Base-by-base conservation (phyloP, 75 land plant genomes). In the Picea sitchensis region DNA sequence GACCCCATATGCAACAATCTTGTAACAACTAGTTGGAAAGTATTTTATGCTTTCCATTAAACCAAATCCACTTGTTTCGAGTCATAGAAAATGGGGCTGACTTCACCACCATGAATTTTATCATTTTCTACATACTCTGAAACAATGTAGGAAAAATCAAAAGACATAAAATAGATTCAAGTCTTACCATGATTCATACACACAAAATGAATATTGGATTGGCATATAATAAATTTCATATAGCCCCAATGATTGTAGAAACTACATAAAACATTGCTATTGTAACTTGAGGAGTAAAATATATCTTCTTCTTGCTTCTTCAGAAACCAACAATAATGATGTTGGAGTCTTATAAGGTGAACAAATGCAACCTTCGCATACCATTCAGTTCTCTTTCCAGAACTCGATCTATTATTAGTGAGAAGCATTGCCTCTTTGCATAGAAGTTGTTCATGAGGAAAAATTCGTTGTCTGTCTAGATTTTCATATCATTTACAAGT, bases 391-490 rank as follows among this genome's bases (percentile, higher is more conserved):
- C 76, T 79, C 3, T 72, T 36, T 56, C 82, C 82, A 32, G 51
- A 38, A 32, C 6, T 58, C 38, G 32, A 31, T 75, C 38, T 65
- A 13, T 32, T 82, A 41, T 71, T 65, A 73, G 74, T 71, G 36
- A 90, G 78, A 80, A 75, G 79, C 85, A 86, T 85, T 56, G 98
- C 90, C 85, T 95, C 98, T 81, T 90, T 92, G 67, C 98, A 95
- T 0, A 95, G 86, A 65, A 95, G 90, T 57, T 95, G 94, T 69
- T 95, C 94, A 83, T 92, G 93, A 58, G 98, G 91, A 64, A 95
- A 84, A 18, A 95, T 76, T 38, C 92, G 98, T 34, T 82, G n/a
- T 72, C 98, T 80, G 79, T 90, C 92, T 30, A 95, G 86, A 82
- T 85, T 73, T 41, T 90, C 89, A 83, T 95, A 95, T 23, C 98